Conservation (phyloP, 495 filamentous ascomycete genomes). For the Penicillium paradoxum region DNA sequence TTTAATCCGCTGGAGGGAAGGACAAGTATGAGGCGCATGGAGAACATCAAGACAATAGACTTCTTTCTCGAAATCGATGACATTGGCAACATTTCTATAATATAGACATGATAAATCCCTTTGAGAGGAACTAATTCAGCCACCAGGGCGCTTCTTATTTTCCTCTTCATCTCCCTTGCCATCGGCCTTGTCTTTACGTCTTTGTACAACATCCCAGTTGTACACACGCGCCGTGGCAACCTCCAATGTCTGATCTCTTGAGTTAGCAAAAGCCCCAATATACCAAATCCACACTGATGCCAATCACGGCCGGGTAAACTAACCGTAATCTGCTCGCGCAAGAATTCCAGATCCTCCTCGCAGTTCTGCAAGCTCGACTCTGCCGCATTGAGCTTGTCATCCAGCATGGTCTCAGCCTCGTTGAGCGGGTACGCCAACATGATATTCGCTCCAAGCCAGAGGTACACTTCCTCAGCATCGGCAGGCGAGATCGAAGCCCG, state of each 20-base stretch:
- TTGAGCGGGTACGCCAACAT: constrained; percentile 92
- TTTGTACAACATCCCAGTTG: constrained; percentile 95
- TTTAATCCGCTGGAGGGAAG: not conserved
- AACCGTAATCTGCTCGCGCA: constrained; percentile 95
- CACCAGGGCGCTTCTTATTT: constrained; percentile 13
- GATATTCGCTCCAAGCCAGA: constrained; percentile 97
- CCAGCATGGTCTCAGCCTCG: constrained; percentile 76
- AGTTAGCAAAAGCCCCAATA: constrained; percentile 1
- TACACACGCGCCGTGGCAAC: constrained; percentile 96
- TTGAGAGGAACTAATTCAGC: constrained; percentile 2
- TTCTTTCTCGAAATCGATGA: not conserved
- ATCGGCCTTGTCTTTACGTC: constrained; percentile 81
- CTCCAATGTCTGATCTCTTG: constrained; percentile 76
- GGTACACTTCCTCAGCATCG: constrained; percentile 89
- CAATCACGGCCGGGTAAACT: constrained; percentile 15
- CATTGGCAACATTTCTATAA: constrained; percentile 5
- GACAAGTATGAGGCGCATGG: not conserved
- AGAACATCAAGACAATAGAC: constrained; percentile 3
- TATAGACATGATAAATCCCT: constrained; percentile 8
- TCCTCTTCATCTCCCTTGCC: constrained; percentile 45
- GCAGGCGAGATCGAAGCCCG: constrained; percentile 74
- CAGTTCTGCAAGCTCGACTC: constrained; percentile 74
- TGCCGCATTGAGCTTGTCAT: constrained; percentile 73
- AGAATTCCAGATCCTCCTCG: constrained; percentile 94
- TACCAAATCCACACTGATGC: not conserved